Base-by-base conservation (phyloP, 2,329 filamentous ascomycete genomes). In the Xenoacremonium recifei region DNA sequence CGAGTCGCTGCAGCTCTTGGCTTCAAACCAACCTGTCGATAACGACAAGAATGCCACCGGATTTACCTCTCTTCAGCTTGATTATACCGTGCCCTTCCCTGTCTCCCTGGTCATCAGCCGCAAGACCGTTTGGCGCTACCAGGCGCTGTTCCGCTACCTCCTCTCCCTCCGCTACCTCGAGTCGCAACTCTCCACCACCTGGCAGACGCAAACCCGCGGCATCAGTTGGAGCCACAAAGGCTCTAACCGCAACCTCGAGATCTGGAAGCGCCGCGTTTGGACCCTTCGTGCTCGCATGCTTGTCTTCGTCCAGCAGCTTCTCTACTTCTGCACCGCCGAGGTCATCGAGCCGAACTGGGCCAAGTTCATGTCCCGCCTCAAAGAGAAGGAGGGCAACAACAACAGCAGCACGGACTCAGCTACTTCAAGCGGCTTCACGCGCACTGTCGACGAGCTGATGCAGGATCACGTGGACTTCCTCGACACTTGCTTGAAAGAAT, bases 331-430 rank as follows among this genome's bases (percentile, higher is more conserved):
- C 68, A 97, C 93, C 0, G 84, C 89, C 1, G 93, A 99, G 66
- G 93, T 99, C 40, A 95, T 99, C 40, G 93, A 99, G 65, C 93
- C 92, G 3, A 97, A 97, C 65, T 99, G 93, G 93, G 83, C 89
- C 52, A 86, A 84, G 35, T 81, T 99, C 47, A 96, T 96, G 89
- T 82, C 85, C n/a, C 78, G 89, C 21, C 75, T 97, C 5, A 85
- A 84, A 71, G 79, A 72, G 9, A 77, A 76, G 47, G 77, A 80
- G 42, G 70, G 73, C 11, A 46, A 45, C 5, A 41, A 54, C 4
- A 47, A 49, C 7, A 55, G 64, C 25, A 44, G 45, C n/a, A n/a
- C n/a, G n/a, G n/a, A n/a, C n/a, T n/a, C n/a, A n/a, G n/a, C n/a
- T n/a, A n/a, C n/a, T n/a, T 42, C 60, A 11, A 62, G 63, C 3